A percentile compares a stretch with the other conserved stretches of the same genome.
phyloP scores from a whole-genome alignment of 2,329 filamentous ascomycete genomes.

The Fusarium sarcochroum region DNA sequence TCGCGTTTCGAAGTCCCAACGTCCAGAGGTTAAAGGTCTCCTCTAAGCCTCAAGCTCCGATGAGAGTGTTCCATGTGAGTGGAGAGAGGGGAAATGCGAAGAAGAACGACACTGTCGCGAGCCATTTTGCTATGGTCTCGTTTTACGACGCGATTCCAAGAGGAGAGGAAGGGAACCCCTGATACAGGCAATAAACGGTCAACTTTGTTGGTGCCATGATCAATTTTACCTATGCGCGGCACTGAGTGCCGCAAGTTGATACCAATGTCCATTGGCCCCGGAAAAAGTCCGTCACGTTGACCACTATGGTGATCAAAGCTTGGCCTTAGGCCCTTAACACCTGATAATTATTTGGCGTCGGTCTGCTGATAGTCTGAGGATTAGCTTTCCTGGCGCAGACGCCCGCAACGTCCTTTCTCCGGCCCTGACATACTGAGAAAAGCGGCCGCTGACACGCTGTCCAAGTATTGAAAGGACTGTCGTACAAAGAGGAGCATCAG shows the following conservation, averaged over 20 bases:
- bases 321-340: background rate
- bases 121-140: background rate
- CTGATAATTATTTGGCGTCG: slow-evolving; percentile 4
- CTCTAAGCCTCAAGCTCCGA: slow-evolving; percentile 8
- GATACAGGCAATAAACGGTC: slow-evolving; percentile 1
- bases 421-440: background rate
- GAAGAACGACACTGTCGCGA: background rate
- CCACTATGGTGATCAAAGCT: slow-evolving; percentile 7
- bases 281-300: background rate
- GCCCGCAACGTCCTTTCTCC: slow-evolving; percentile 39
- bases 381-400: slow-evolving; percentile 31
- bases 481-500: slow-evolving; percentile 29
- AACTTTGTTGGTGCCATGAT: background rate
- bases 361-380: slow-evolving; percentile 9
- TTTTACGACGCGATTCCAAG: background rate
- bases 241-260: background rate
- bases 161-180: background rate
- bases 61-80: slow-evolving; percentile 10
- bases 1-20: slow-evolving; percentile 32
- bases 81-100: slow-evolving; percentile 10
- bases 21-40: slow-evolving; percentile 12
- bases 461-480: slow-evolving; percentile 6
- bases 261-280: background rate
- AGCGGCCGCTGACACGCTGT: slow-evolving; percentile 4
- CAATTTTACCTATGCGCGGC: background rate